A percentile compares a stretch with the other conserved stretches of the same genome.
Conservation (phyloP, 805 yeast species). For the Starmerella bombicola region DNA sequence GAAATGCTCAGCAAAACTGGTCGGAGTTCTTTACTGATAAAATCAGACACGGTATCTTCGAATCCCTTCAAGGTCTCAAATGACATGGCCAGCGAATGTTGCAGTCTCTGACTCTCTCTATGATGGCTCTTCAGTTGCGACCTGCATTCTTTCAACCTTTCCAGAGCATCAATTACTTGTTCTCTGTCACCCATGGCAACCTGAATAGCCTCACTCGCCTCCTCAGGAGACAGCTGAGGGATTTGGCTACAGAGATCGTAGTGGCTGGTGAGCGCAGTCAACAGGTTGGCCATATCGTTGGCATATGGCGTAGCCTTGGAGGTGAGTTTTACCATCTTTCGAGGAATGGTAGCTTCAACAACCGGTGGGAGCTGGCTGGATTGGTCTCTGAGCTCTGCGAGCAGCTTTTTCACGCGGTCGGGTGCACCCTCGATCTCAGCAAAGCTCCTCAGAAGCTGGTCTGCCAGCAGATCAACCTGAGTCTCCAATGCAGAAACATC, state of each 20-base stretch:
- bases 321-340: slow-evolving; percentile 22
- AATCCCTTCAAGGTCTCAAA: slow-evolving; percentile 20
- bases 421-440: slow-evolving; percentile 15
- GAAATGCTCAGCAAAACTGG: slow-evolving; percentile 19
- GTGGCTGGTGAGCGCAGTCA: slow-evolving; percentile 65
- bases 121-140: slow-evolving; percentile 8
- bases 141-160: slow-evolving; percentile 20
- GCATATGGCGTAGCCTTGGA: slow-evolving; percentile 34
- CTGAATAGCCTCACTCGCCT: slow-evolving; percentile 42
- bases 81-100: slow-evolving; percentile 20
- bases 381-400: slow-evolving; percentile 13
- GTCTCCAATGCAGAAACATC: slow-evolving; percentile 14
- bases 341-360: slow-evolving; percentile 27
- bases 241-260: slow-evolving; percentile 64
- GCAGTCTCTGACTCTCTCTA: slow-evolving; percentile 13
- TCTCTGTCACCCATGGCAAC: slow-evolving; percentile 35
- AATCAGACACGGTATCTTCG: slow-evolving; percentile 16
- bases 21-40: slow-evolving; percentile 17
- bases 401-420: slow-evolving; percentile 13
- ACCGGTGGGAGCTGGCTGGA: slow-evolving; percentile 17
- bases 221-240: slow-evolving; percentile 29
- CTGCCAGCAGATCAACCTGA: slow-evolving; percentile 9
- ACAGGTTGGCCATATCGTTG: slow-evolving; percentile 52
- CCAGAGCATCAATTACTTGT: slow-evolving; percentile 27
- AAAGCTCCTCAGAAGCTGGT: slow-evolving; percentile 6